Evolutionary conservation across 768 basidiomycete genomes (phyloP).

Genomic region (Mycena galopus): DNA sequence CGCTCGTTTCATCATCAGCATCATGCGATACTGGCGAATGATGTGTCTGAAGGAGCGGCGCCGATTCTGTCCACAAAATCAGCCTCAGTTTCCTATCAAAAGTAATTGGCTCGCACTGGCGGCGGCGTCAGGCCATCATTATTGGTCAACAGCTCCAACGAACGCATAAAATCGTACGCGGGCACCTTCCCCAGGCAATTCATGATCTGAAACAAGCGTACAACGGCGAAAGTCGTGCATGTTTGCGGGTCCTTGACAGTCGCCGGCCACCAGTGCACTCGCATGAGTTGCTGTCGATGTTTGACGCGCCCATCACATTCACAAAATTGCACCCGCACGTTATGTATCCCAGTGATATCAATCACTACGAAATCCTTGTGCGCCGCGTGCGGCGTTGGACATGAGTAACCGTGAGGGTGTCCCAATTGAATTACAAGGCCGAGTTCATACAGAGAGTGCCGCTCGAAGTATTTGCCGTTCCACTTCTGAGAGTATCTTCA

Average conservation of each 20-base stretch:
- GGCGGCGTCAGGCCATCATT: background rate
- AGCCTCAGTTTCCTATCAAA: too few relatives aligned
- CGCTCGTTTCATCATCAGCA: too few relatives aligned
- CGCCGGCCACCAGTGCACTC: slow-evolving; percentile 26
- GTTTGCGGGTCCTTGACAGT: background rate
- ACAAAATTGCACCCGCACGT: background rate
- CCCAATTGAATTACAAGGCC: background rate
- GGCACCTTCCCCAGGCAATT: slow-evolving; percentile 13
- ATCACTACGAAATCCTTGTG: background rate
- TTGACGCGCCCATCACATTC: background rate
- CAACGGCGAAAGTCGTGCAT: background rate
- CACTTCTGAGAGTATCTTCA: background rate
- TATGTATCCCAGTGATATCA: slow-evolving; percentile 3
- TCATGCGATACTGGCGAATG: background rate
- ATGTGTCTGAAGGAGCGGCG: background rate
- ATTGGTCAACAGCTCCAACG: background rate
- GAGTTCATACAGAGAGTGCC: background rate
- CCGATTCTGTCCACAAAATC: background rate
- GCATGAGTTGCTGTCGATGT: slow-evolving; percentile 23
- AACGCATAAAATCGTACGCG: slow-evolving; percentile 1
- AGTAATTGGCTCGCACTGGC: too few relatives aligned
- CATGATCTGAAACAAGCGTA: slow-evolving; percentile 3
- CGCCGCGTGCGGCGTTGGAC: background rate
- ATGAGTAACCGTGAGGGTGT: background rate
- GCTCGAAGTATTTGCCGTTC: background rate